phyloP scores from a whole-genome alignment of 495 filamentous ascomycete species.

The Astrothelium macrocarpum region DNA sequence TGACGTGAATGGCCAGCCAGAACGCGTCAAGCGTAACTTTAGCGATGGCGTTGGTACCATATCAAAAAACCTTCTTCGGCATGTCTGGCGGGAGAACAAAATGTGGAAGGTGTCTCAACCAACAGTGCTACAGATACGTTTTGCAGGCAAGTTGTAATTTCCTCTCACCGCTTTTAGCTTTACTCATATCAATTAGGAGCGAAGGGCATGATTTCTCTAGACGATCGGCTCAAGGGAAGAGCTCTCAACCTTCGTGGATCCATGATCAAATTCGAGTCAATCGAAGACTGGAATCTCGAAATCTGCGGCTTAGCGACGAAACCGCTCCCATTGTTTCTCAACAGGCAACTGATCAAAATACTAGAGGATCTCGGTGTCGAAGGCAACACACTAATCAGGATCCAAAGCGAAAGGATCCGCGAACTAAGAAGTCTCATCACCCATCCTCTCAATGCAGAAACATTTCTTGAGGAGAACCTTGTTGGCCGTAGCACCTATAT shows the following conservation, averaged over 20 bases:
- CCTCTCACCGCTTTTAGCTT: background rate
- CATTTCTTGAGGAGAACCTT: slow-evolving; percentile 48
- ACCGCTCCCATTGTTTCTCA: slow-evolving; percentile 59
- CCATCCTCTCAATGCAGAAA: slow-evolving; percentile 45
- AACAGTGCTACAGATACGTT: slow-evolving; percentile 63
- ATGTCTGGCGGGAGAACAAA: slow-evolving; percentile 41
- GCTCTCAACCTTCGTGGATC: slow-evolving; percentile 51
- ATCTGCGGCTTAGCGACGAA: slow-evolving; percentile 60
- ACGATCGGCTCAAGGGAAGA: slow-evolving; percentile 45
- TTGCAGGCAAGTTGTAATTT: slow-evolving; percentile 38
- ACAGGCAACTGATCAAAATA: slow-evolving; percentile 72
- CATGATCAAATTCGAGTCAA: slow-evolving; percentile 71
- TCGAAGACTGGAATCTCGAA: slow-evolving; percentile 48
- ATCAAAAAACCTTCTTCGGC: slow-evolving; percentile 45
- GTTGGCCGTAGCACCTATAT: slow-evolving; percentile 47
- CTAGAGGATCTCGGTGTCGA: slow-evolving; percentile 61
- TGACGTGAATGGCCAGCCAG: slow-evolving; percentile 14
- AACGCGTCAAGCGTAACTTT: slow-evolving; percentile 45
- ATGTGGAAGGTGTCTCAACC: slow-evolving; percentile 36
- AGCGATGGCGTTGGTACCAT: slow-evolving; percentile 73
- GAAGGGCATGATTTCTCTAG: slow-evolving; percentile 66
- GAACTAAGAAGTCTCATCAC: slow-evolving; percentile 47
- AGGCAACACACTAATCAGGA: slow-evolving; percentile 45
- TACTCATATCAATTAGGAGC: slow-evolving; percentile 35
- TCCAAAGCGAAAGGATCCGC: slow-evolving; percentile 49